Percentiles rank a stretch among this genome's conserved stretches.
phyloP scores from a whole-genome alignment of 441 rosid species.

The Pelargonium cotyledonis region DNA sequence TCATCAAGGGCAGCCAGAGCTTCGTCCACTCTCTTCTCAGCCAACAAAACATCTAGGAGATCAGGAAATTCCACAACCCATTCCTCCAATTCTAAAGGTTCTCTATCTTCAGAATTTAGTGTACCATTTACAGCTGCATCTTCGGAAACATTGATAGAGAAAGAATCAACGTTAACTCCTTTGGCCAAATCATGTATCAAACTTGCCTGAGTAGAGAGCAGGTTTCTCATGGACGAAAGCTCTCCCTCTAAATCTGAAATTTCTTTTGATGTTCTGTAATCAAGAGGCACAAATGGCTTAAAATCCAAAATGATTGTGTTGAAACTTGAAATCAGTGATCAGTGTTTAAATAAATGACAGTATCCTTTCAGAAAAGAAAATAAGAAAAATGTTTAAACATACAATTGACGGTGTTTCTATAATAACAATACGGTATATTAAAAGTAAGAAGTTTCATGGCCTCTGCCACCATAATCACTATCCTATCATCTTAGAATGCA shows the following conservation, averaged over 20 bases:
- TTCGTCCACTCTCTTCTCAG: slow-evolving; percentile 93
- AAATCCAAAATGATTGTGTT: slow-evolving; percentile 8
- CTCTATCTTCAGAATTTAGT: slow-evolving; percentile 39
- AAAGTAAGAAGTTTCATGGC: neutral
- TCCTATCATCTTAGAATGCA: neutral
- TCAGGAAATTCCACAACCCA: slow-evolving; percentile 85
- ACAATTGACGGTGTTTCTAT: neutral
- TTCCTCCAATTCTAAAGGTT: slow-evolving; percentile 71
- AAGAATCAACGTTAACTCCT: slow-evolving; percentile 66
- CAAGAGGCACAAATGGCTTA: slow-evolving; percentile 15
- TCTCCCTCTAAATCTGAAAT: slow-evolving; percentile 98
- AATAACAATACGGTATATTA: neutral
- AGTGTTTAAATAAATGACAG: neutral
- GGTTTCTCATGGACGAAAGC: slow-evolving; percentile 81
- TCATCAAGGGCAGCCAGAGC: slow-evolving; percentile 84
- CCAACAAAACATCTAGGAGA: slow-evolving; percentile 82
- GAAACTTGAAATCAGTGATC: neutral
- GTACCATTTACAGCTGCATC: slow-evolving; percentile 35
- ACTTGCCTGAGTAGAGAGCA: slow-evolving; percentile 90
- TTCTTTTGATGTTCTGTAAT: slow-evolving; percentile 87
- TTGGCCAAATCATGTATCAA: slow-evolving; percentile 84
- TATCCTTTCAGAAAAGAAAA: neutral
- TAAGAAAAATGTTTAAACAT: neutral
- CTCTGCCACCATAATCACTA: neutral
- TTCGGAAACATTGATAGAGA: slow-evolving; percentile 43